These are phyloP conservation scores for Wallacemonas rigidus DNA, from an alignment of 208 protist genomes.

Conservation along the genomic window DNA sequence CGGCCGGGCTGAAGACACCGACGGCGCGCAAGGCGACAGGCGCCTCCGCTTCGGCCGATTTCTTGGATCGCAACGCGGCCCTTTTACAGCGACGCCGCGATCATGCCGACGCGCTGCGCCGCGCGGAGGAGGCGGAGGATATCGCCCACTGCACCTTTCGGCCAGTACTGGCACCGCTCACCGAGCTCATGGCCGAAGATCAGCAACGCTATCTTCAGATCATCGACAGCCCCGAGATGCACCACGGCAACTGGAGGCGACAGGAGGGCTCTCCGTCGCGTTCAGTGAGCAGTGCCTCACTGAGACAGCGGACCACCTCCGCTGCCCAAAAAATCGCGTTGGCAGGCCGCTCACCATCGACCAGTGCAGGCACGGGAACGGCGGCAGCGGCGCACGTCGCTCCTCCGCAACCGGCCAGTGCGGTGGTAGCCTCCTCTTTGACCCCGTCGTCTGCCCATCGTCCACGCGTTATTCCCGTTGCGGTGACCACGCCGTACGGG, in stretches of 20 bases:
- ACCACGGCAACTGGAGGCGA: conserved; percentile 1
- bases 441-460: neutral
- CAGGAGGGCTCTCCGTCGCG: neutral
- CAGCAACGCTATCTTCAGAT: conserved; percentile 17
- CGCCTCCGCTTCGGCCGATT: neutral
- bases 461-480: conserved; percentile 9
- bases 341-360: no score
- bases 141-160: conserved; percentile 38
- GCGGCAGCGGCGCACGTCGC: no score
- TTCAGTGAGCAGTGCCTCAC: neutral
- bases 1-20: no score
- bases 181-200: conserved; percentile 4
- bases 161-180: conserved; percentile 27
- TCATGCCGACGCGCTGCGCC: conserved; percentile 15
- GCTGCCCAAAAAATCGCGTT: no score
- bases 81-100: conserved; percentile 11
- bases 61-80: conserved; percentile 29
- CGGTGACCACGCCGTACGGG: neutral
- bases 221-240: conserved; percentile 4
- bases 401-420: no score
- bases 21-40: no score
- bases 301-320: no score
- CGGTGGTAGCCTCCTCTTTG: neutral
- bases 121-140: conserved; percentile 16
- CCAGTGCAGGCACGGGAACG: no score